These are phyloP conservation scores for Triticum turgidum DNA, from an alignment of 176 grass and related monocot species.

Conservation along the genomic window DNA sequence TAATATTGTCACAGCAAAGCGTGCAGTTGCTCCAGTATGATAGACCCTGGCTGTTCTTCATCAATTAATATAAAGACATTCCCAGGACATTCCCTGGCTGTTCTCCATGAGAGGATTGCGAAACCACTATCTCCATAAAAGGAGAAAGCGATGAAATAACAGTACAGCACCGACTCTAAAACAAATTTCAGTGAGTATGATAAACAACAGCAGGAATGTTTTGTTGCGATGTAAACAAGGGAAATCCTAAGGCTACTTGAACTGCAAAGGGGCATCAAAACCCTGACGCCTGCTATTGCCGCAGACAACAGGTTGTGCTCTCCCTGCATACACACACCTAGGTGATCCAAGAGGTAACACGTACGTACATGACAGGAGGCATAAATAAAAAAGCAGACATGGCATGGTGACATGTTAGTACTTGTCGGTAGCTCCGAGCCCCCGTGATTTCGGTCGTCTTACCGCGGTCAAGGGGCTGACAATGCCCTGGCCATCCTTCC, in stretches of 20 bases:
- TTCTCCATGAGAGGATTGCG: no score
- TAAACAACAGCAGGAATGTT: conserved; percentile 21
- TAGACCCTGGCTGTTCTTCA: no score
- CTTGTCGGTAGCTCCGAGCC: conserved; percentile 53
- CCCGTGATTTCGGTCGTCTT: conserved; percentile 50
- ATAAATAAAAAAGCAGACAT: neutral
- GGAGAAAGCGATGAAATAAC: no score
- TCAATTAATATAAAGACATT: no score
- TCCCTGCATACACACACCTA: conserved; percentile 5
- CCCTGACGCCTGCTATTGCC: neutral
- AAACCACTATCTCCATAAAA: no score
- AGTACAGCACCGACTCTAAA: no score
- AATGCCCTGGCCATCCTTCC: conserved; percentile 75
- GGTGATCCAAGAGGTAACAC: neutral
- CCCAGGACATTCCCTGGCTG: no score
- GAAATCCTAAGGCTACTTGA: conserved; percentile 14
- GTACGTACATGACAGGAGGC: neutral
- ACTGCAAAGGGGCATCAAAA: conserved; percentile 18
- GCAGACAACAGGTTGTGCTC: neutral
- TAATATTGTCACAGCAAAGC: no score
- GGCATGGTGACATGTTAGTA: conserved; percentile 12
- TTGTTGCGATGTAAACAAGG: conserved; percentile 12
- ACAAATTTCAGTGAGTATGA: no score
- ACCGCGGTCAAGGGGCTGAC: conserved; percentile 54
- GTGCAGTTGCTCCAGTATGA: no score